These are phyloP conservation scores for Colletotrichum camelliae DNA, from an alignment of 2,329 filamentous ascomycete species.

Conservation along the genomic window DNA sequence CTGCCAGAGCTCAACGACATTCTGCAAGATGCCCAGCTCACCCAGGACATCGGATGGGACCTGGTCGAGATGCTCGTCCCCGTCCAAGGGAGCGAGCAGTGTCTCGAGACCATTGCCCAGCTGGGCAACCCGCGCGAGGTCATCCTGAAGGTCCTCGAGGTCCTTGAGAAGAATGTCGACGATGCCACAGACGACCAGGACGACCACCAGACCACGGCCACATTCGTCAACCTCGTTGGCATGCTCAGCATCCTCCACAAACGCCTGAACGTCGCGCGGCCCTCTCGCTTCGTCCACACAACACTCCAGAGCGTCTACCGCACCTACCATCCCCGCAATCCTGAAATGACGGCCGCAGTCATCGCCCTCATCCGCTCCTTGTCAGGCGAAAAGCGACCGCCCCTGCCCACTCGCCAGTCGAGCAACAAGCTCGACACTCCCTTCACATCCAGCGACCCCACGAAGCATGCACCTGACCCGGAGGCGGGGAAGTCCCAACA, in stretches of 20 bases:
- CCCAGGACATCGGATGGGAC: conserved; percentile 84
- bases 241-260: conserved; percentile 77
- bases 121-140: conserved; percentile 83
- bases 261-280: conserved; percentile 77
- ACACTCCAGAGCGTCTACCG: conserved; percentile 75
- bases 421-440: conserved; percentile 61
- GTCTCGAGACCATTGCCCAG: conserved; percentile 75
- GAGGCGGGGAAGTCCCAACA: conserved; percentile 60
- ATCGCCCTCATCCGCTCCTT: conserved; percentile 75
- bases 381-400: conserved; percentile 69
- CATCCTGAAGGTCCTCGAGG: conserved; percentile 80
- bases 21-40: conserved; percentile 71
- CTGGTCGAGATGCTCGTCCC: conserved; percentile 76
- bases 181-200: conserved; percentile 46
- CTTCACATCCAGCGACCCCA: conserved; percentile 59
- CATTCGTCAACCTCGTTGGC: conserved; percentile 73
- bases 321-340: conserved; percentile 67
- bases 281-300: conserved; percentile 78
- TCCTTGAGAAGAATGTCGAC: conserved; percentile 59
- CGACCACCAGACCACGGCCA: conserved; percentile 42
- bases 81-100: conserved; percentile 70
- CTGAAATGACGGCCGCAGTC: conserved; percentile 72
- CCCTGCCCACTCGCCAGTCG: conserved; percentile 63
- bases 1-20: conserved; percentile 73
- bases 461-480: conserved; percentile 65